A percentile compares a stretch with the other conserved stretches of the same genome.
phyloP scores from a whole-genome alignment of 2,329 filamentous ascomycete genomes.

The Talaromyces piceae region DNA sequence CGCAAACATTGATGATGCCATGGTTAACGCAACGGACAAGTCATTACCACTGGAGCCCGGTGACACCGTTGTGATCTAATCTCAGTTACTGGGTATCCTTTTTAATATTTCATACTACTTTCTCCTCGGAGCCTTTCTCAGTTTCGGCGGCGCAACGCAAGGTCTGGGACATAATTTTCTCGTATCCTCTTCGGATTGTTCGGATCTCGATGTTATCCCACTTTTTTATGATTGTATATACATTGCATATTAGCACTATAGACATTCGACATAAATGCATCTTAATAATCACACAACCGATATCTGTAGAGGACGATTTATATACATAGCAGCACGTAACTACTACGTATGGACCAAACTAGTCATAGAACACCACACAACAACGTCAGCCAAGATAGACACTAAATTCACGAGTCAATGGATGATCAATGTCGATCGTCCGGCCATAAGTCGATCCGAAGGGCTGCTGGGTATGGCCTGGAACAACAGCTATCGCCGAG shows the following conservation, averaged over 20 bases:
- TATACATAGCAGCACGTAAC: too few species aligned
- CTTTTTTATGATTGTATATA: neutral
- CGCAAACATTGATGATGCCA: conserved; percentile 1
- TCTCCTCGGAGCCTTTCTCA: neutral
- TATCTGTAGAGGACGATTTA: too few species aligned
- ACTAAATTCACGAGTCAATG: conserved; percentile 1
- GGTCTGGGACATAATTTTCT: neutral
- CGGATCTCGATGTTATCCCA: neutral
- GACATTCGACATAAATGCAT: neutral
- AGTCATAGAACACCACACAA: too few species aligned
- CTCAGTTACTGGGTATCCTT: too few species aligned
- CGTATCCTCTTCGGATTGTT: too few species aligned
- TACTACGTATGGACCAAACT: neutral
- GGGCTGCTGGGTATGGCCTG: neutral
- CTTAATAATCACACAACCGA: neutral
- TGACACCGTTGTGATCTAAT: conserved; percentile 4
- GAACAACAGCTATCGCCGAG: neutral
- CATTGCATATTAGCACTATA: neutral
- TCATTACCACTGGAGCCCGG: conserved; percentile 5
- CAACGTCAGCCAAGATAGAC: conserved; percentile 4
- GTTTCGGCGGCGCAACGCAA: neutral
- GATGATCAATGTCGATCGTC: neutral
- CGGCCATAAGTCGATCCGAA: neutral
- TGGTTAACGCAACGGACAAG: conserved; percentile 7
- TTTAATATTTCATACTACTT: too few species aligned